Evolutionary conservation across 108 stramenopile genomes (phyloP).

Genomic region (Fistulifera solaris): DNA sequence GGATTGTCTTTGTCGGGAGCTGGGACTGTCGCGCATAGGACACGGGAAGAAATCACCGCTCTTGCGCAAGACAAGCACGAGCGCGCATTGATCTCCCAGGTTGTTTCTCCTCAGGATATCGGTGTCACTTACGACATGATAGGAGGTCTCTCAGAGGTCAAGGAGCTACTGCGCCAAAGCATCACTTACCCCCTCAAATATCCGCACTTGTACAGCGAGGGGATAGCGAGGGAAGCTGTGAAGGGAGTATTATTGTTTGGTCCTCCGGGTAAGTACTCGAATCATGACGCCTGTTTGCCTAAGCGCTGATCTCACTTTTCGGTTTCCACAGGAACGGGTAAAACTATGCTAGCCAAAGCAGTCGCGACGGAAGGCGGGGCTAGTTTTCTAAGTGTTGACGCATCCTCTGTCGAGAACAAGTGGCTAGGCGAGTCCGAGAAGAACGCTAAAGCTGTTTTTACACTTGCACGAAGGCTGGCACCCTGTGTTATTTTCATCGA

Average conservation of each 20-base stretch:
- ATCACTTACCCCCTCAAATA: conserved; percentile 95
- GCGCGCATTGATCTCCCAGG: conserved; percentile 72
- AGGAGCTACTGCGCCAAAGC: conserved; percentile 89
- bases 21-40: conserved; percentile 44
- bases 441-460: conserved; percentile 98
- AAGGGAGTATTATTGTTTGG: conserved; percentile 97
- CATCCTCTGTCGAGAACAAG: conserved; percentile 95
- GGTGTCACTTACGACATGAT: conserved; percentile 95
- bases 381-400: conserved; percentile 92
- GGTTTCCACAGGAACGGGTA: conserved; percentile 41
- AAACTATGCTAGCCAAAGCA: conserved; percentile 94
- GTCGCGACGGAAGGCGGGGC: conserved; percentile 98
- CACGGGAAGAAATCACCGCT: conserved; percentile 67
- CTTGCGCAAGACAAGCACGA: conserved; percentile 91
- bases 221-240: conserved; percentile 86
- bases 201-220: conserved; percentile 91
- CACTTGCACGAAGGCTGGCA: conserved; percentile 88
- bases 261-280: conserved; percentile 66
- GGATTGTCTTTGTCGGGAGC: conserved; percentile 41
- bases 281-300: conserved; percentile 10
- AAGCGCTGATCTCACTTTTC: conserved; percentile 2
- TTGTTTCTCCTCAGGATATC: conserved; percentile 83
- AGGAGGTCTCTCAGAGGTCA: conserved; percentile 87
- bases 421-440: conserved; percentile 98
- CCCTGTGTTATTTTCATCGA: conserved; percentile 97